Conservation (phyloP, 139 green algal species). For the Haematococcus lacustris region DNA sequence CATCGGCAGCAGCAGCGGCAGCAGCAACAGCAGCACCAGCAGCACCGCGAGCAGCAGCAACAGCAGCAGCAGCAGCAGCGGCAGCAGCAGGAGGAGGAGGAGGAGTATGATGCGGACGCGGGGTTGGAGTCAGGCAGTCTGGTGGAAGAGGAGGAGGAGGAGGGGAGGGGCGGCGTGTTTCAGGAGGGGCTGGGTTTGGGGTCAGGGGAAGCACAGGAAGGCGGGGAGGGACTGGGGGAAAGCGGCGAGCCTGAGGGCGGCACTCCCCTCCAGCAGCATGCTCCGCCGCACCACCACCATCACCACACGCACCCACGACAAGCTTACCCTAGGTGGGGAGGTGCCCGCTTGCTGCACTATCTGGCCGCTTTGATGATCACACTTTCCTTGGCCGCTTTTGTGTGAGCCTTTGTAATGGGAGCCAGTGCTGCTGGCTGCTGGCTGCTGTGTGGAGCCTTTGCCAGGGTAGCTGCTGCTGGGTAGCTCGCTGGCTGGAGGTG, state of each 20-base stretch:
- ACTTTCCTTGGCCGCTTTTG: too few relatives aligned
- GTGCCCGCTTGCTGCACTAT: too few relatives aligned
- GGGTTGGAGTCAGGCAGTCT: neutral
- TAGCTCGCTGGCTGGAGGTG: too few relatives aligned
- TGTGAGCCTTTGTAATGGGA: too few relatives aligned
- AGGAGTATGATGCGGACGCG: neutral
- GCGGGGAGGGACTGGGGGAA: neutral
- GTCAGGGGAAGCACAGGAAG: neutral
- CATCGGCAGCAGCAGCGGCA: neutral
- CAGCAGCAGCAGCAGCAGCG: neutral
- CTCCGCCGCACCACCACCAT: too few relatives aligned
- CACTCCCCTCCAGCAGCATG: neutral
- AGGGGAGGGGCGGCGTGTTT: neutral
- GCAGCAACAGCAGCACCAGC: conserved; percentile 1
- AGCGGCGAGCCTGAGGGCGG: neutral
- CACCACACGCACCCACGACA: too few relatives aligned
- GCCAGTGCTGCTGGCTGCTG: neutral
- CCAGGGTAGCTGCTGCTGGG: too few relatives aligned
- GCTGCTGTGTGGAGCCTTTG: neutral
- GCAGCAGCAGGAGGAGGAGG: conserved; percentile 9
- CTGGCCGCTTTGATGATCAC: too few relatives aligned
- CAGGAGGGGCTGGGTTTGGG: neutral
- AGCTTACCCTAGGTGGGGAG: too few relatives aligned
- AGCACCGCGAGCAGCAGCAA: neutral
- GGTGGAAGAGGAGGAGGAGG: conserved; percentile 4